Base-by-base conservation (phyloP, 345 rosid species). In the Xanthoceras sorbifolium region DNA sequence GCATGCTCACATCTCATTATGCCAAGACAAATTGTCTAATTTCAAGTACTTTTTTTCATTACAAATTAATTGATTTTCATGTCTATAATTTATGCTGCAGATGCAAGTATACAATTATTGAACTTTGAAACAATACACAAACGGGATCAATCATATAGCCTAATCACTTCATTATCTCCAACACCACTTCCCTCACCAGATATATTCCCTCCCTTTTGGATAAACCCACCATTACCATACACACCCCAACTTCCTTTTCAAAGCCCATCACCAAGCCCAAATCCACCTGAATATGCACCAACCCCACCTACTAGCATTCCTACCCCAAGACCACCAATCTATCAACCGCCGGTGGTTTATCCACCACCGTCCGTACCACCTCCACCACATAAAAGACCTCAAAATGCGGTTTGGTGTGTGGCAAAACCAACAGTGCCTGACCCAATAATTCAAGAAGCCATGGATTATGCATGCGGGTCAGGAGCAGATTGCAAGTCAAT, bases 391-490 rank as follows among this genome's bases (percentile, higher is more conserved):
- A 78, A 52, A 54, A 72, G 72, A 54, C 75, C 85, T 1, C 55
- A 29, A n/a, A 55, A 14, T 28, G 74, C 60, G 0, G 64, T 69
- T 3, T 87, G 90, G 90, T 87, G 90, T 40, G 88, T 87, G 29
- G 87, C 87, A 3, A 87, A 85, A 77, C 88, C 84, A 0, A 46
- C 85, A 0, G 88, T 85, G 63, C 84, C 86, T 0, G 85, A 83
- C 31, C 8, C 81, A 0, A 72, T 76, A 17, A 54, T 87, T 17
- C 87, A 87, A 72, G 83, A 44, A 29, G 88, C 85, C 0, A 59
- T 87, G 84, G 88, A 87, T 31, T 87, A 87, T 25, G 90, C 90
- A 15, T 87, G 90, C 72, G 88, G 90, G 42, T 70, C 75, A 0
- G 88, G 87, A 25, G 87, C 87, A 0, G 87, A 85, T 59, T 87